Conservation (phyloP, 1,284 basidiomycete species). For the Porogramme epimiltina region DNA sequence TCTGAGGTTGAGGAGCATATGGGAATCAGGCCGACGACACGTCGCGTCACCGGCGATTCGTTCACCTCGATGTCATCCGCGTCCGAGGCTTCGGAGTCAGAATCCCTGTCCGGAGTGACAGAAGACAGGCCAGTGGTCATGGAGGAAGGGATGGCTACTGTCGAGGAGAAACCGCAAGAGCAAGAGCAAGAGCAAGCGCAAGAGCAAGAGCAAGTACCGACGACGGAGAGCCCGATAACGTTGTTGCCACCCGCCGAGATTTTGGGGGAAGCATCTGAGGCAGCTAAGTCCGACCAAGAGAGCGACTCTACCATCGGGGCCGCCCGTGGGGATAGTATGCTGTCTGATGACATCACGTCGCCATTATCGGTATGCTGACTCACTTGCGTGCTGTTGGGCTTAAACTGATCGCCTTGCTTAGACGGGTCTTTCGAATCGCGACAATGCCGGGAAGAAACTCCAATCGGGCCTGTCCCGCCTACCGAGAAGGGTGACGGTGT, state of each 20-base stretch:
- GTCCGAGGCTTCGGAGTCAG: conserved; percentile 55
- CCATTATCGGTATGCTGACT: conserved; percentile 28
- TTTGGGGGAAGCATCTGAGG: neutral
- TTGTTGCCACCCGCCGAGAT: conserved; percentile 15
- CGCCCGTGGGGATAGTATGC: conserved; percentile 41
- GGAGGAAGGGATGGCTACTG: conserved; percentile 1
- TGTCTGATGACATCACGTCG: conserved; percentile 27
- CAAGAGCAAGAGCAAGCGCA: neutral
- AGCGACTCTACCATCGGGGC: conserved; percentile 94
- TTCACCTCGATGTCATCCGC: conserved; percentile 51
- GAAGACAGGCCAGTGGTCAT: conserved; percentile 11
- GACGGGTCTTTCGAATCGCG: neutral
- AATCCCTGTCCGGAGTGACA: conserved; percentile 34
- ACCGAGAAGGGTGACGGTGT: conserved; percentile 62
- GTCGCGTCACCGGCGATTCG: conserved; percentile 55
- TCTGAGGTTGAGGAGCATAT: conserved; percentile 78
- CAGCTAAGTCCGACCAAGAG: conserved; percentile 56
- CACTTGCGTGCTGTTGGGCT: too few species aligned
- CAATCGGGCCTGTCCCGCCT: conserved; percentile 55
- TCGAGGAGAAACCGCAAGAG: conserved; percentile 4
- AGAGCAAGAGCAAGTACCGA: neutral
- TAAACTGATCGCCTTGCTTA: neutral
- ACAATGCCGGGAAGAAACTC: conserved; percentile 4
- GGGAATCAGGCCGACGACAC: conserved; percentile 34
- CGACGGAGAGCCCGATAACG: neutral